Percentiles rank a stretch among this genome's conserved stretches.
Conservation (phyloP, 1,139 yeast genomes). For the Kodamaea sp. region DNA sequence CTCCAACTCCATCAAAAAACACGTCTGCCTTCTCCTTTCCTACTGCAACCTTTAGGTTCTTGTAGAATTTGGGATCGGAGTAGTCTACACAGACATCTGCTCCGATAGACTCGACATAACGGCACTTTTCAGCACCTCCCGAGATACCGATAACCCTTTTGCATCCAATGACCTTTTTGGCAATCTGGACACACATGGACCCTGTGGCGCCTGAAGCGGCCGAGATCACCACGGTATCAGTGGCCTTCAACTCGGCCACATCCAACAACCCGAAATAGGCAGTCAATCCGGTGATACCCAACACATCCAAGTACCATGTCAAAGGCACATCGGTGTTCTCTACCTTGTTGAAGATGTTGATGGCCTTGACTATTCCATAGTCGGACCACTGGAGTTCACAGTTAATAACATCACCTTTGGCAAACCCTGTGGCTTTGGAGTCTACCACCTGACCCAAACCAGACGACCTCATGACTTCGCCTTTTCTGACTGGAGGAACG, state of each 20-base stretch:
- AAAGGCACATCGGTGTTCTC: conserved; percentile 13
- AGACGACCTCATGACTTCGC: conserved; percentile 49
- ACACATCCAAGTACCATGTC: conserved; percentile 44
- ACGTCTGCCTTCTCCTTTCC: conserved; percentile 34
- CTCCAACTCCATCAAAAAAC: conserved; percentile 28
- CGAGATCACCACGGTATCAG: conserved; percentile 30
- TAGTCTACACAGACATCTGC: conserved; percentile 51
- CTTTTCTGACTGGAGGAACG: conserved; percentile 46
- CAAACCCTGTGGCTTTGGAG: conserved; percentile 10
- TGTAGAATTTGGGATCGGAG: conserved; percentile 44
- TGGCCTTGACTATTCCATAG: conserved; percentile 11
- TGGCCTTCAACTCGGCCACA: conserved; percentile 25
- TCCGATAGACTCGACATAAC: conserved; percentile 31
- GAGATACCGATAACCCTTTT: conserved; percentile 32
- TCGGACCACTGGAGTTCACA: conserved; percentile 17
- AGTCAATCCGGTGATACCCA: conserved; percentile 36
- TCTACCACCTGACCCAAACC: conserved; percentile 29
- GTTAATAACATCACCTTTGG: conserved; percentile 13
- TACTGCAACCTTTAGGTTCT: conserved; percentile 44
- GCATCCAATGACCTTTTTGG: conserved; percentile 30
- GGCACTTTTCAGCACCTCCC: conserved; percentile 30
- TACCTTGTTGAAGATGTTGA: conserved; percentile 11
- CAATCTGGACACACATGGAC: conserved; percentile 31
- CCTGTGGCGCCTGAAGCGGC: conserved; percentile 38
- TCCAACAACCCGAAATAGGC: conserved; percentile 31